Evolutionary conservation across 192 early-diverging fungal species (phyloP), one percentile per base, ranked within the genome.

Genomic region (Gryganskiella cystojenkinii): DNA sequence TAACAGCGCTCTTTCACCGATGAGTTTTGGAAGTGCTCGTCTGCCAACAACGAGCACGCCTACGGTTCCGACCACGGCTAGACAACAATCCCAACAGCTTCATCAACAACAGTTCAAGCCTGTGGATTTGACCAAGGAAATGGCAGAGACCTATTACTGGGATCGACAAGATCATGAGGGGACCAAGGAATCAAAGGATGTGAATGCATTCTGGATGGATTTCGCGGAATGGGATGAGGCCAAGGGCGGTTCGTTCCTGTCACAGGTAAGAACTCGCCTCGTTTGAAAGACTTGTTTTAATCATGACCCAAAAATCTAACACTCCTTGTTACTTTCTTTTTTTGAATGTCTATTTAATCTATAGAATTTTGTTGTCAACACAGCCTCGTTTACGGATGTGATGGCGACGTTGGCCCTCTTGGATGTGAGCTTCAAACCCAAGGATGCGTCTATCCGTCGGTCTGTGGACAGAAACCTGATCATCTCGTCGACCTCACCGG

Each of bases 141-240:
- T 71, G 52, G 57, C 68, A 1, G 81, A 82, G 53, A 82, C 81
- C 1, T 71, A 79, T 61, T 82, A 82, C 42, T 70, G 60, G 59
- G 37, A 14, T 5, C 49, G 59, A 35, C 53, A 61, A 31, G 35
- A 53, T 46, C 11, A 9, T 0, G 43, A 22, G 13, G n/a, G 8
- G 9, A 42, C 42, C 1, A 42, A 2, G 0, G 33, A 22, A 8
- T 22, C 4, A 2, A 25, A 22, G 15, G 73, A 68, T 37, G 66
- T 56, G 7, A 81, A 80, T 44, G 71, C 56, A 17, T 86, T 84
- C 44, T 86, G 85, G 85, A 28, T 84, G 10, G 85, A 86, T 49
- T 82, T 71, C 58, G 55, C 81, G 0, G 65, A 76, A 28, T 79
- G 69, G 54, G 59, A 67, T 40, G 62, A 69, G 14, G 31, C 71